Conservation (phyloP, 768 basidiomycete species). For the Lentinula boryana region DNA sequence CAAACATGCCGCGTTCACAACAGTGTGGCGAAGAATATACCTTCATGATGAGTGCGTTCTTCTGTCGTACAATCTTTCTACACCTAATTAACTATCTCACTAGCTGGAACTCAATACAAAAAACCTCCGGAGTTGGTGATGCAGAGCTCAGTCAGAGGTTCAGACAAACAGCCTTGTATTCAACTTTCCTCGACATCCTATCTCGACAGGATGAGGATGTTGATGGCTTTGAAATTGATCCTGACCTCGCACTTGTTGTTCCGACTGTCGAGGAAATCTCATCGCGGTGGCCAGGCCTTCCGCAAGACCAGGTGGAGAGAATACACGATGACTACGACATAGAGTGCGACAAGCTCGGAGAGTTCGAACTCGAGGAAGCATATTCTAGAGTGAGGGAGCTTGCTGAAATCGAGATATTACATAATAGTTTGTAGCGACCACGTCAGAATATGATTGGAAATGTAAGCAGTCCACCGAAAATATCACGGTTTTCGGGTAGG, state of each 20-base stretch:
- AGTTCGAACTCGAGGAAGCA: constrained; percentile 53
- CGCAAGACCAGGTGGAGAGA: constrained; percentile 56
- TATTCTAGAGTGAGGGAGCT: constrained; percentile 61
- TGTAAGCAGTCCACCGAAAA: no score
- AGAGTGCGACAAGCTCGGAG: constrained; percentile 56
- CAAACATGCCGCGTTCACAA: constrained; percentile 60
- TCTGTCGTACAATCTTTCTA: not conserved
- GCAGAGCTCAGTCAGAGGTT: constrained; percentile 69
- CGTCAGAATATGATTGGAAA: not conserved
- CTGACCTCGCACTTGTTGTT: constrained; percentile 50
- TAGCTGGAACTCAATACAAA: constrained; percentile 76
- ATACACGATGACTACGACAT: constrained; percentile 53
- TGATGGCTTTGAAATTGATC: constrained; percentile 47
- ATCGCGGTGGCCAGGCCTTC: constrained; percentile 71
- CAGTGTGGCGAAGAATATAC: constrained; percentile 85
- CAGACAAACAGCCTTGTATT: constrained; percentile 67
- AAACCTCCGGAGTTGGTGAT: constrained; percentile 73
- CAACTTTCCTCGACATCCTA: constrained; percentile 49
- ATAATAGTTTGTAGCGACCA: not conserved
- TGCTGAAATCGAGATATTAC: constrained; percentile 36
- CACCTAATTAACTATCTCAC: not conserved
- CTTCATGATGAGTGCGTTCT: constrained; percentile 78
- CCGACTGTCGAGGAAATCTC: constrained; percentile 56
- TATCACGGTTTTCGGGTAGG: constrained; percentile 15
- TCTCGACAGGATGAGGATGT: constrained; percentile 29